phyloP scores from a whole-genome alignment of 2,329 filamentous ascomycete genomes.

The Pseudogymnoascus sp. region DNA sequence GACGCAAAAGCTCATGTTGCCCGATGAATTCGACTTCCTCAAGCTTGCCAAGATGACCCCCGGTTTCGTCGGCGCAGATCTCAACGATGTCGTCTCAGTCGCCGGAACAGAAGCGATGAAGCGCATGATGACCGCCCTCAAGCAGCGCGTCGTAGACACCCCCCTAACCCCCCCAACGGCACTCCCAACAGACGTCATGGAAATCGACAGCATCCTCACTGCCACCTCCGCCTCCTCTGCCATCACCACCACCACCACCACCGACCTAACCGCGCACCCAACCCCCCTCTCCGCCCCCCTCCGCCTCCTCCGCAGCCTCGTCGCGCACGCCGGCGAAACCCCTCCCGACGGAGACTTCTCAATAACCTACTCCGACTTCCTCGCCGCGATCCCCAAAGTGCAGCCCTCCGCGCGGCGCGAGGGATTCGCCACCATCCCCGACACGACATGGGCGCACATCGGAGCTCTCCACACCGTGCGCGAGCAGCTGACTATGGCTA shows the following conservation, averaged over 20 bases:
- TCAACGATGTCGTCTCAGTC: constrained; percentile 52
- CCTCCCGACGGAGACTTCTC: constrained; percentile 44
- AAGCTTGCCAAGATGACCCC: constrained; percentile 75
- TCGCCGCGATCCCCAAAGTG: constrained; percentile 63
- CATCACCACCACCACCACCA: constrained; percentile 21
- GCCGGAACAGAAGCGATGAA: constrained; percentile 31
- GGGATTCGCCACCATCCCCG: constrained; percentile 88
- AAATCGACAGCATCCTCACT: constrained; percentile 23
- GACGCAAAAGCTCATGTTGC: constrained; percentile 55
- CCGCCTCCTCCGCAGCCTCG: constrained; percentile 40
- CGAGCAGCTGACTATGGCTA: constrained; percentile 71
- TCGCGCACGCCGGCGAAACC: constrained; percentile 43
- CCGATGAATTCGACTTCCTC: constrained; percentile 63
- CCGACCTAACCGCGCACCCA: constrained; percentile 8
- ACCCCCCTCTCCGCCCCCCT: constrained; percentile 25
- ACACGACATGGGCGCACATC: constrained; percentile 88
- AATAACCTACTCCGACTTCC: constrained; percentile 61
- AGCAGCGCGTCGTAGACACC: constrained; percentile 18
- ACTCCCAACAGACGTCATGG: constrained; percentile 20
- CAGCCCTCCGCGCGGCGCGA: constrained; percentile 80
- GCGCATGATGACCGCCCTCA: constrained; percentile 28
- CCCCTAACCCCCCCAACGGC: background rate
- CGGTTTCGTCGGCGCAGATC: constrained; percentile 86
- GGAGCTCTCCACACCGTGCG: constrained; percentile 76
- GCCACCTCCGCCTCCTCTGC: background rate